A percentile compares a stretch with the other conserved stretches of the same genome.
These are phyloP conservation scores for Inonotus hispidus DNA, from an alignment of 1,284 basidiomycete species.

Conservation along the genomic window DNA sequence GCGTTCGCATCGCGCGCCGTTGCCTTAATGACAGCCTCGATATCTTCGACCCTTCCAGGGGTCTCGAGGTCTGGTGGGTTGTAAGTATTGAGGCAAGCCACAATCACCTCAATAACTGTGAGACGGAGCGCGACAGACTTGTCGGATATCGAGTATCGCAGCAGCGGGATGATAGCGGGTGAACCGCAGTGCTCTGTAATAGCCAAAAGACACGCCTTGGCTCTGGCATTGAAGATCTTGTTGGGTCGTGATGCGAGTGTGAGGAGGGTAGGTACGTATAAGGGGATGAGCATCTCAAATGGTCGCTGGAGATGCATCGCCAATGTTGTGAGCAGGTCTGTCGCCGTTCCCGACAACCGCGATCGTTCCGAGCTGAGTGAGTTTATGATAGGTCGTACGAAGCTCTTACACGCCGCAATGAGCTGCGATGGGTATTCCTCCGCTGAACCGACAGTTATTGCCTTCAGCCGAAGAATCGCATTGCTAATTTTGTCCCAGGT, in stretches of 20 bases:
- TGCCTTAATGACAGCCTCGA: constrained; percentile 65
- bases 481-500: constrained; percentile 74
- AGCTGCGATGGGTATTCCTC: constrained; percentile 53
- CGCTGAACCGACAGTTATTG: constrained; percentile 54
- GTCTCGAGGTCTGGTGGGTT: constrained; percentile 72
- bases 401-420: constrained; percentile 44
- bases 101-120: constrained; percentile 55
- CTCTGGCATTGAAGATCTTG: constrained; percentile 71
- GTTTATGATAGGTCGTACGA: constrained; percentile 51
- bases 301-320: constrained; percentile 51
- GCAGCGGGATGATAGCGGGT: constrained; percentile 58
- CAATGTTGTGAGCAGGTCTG: constrained; percentile 57
- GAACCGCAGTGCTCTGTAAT: constrained; percentile 69
- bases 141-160: constrained; percentile 55
- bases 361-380: constrained; percentile 75
- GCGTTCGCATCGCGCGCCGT: constrained; percentile 73
- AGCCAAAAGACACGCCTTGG: constrained; percentile 50
- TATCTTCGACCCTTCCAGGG: constrained; percentile 53
- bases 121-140: constrained; percentile 65
- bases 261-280: constrained; percentile 67
- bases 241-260: constrained; percentile 70
- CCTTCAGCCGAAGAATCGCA: constrained; percentile 46
- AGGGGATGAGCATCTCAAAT: constrained; percentile 66
- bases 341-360: constrained; percentile 64
- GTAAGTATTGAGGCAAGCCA: constrained; percentile 64